These are phyloP conservation scores for Tranzscheliella williamsii DNA, from an alignment of 1,284 basidiomycete genomes.

Conservation along the genomic window DNA sequence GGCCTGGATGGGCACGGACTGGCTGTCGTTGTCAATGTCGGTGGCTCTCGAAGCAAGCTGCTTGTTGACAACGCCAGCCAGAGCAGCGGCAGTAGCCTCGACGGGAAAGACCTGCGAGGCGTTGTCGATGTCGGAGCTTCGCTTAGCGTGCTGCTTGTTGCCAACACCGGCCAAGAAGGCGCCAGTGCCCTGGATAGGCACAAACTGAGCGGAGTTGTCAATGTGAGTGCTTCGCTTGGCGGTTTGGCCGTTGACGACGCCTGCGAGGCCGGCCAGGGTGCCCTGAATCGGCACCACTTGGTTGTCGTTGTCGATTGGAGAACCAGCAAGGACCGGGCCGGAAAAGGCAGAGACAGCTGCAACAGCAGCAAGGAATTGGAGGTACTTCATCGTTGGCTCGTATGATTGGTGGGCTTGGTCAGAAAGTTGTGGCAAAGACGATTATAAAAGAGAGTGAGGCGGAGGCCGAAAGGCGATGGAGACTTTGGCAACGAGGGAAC, in stretches of 20 bases:
- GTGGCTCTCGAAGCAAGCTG: conserved; percentile 21
- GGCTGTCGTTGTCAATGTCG: conserved; percentile 22
- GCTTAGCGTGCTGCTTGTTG: conserved; percentile 21
- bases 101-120: conserved; percentile 14
- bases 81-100: conserved; percentile 25
- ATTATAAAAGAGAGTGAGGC: too few species aligned
- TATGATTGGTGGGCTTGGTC: conserved; percentile 3
- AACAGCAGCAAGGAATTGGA: conserved; percentile 40
- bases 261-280: conserved; percentile 24
- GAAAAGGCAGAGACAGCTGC: conserved; percentile 40
- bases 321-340: conserved; percentile 23
- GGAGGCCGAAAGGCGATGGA: too few species aligned
- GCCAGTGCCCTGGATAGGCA: conserved; percentile 23
- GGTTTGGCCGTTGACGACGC: conserved; percentile 30
- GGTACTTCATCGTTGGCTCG: conserved; percentile 28
- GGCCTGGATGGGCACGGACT: conserved; percentile 11
- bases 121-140: conserved; percentile 15
- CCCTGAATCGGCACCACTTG: conserved; percentile 32
- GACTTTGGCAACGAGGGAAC: conserved; percentile 6
- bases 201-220: conserved; percentile 28
- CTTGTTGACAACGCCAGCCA: conserved; percentile 27
- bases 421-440: too few species aligned
- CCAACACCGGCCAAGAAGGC: conserved; percentile 18
- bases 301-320: conserved; percentile 27
- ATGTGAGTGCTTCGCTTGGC: conserved; percentile 20